Evolutionary conservation across 1,284 basidiomycete species (phyloP).

Genomic region (Neotropicomus parvogracilis): DNA sequence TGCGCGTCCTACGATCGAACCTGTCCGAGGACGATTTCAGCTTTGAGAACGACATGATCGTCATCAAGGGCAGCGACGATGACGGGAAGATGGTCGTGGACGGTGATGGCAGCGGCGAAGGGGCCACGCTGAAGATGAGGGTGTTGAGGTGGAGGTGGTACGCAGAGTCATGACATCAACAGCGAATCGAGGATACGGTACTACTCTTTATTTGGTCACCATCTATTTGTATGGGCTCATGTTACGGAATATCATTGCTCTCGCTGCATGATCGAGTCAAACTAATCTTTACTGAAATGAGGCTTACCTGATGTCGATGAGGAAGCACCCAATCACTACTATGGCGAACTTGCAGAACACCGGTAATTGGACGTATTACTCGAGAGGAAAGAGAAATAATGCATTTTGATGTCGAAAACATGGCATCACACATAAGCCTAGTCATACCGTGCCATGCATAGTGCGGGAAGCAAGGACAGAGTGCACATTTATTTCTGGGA

Average conservation of each 20-base stretch:
- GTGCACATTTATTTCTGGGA: slow-evolving; percentile 27
- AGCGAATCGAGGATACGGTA: background rate
- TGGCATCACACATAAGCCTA: slow-evolving; percentile 25
- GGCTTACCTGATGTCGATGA: background rate
- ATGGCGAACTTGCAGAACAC: background rate
- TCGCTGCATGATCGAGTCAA: no score
- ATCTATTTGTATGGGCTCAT: slow-evolving; percentile 20
- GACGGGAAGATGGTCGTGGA: slow-evolving; percentile 18
- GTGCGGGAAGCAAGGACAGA: background rate
- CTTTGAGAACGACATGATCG: slow-evolving; percentile 24
- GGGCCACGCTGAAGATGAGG: slow-evolving; percentile 15
- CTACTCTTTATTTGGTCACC: slow-evolving; percentile 14
- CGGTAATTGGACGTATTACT: background rate
- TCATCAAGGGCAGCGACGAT: slow-evolving; percentile 16
- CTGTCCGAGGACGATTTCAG: slow-evolving; percentile 21
- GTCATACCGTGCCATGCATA: slow-evolving; percentile 28
- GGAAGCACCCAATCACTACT: no score
- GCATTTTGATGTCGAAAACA: slow-evolving; percentile 24
- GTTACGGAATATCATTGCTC: no score
- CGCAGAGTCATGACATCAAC: slow-evolving; percentile 1
- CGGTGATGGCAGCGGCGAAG: background rate
- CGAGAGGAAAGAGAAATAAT: slow-evolving; percentile 6
- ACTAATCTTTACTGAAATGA: background rate
- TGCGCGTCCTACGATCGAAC: slow-evolving; percentile 20
- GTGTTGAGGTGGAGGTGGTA: slow-evolving; percentile 31